Conservation (phyloP, 305 asterid species). For the Withania somnifera region DNA sequence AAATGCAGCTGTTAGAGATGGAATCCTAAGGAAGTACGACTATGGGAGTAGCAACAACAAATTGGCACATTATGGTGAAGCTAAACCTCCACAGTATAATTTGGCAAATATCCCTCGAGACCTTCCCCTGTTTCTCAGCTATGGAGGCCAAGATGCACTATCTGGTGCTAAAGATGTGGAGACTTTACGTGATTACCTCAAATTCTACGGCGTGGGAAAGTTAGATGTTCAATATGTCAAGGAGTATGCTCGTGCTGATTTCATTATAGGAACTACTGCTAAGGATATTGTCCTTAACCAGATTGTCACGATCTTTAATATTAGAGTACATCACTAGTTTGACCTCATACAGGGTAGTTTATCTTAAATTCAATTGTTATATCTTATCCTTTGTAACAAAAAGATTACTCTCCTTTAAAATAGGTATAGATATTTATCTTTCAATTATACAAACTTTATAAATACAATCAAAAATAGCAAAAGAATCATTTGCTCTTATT, state of each 20-base stretch:
- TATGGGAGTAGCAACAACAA: constrained; percentile 37
- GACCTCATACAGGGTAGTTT: too few species aligned
- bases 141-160: constrained; percentile 70
- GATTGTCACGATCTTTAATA: constrained; percentile 45
- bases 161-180: constrained; percentile 50
- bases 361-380: too few species aligned
- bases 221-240: constrained; percentile 54
- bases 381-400: too few species aligned
- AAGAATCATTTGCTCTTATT: too few species aligned
- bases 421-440: too few species aligned
- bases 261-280: constrained; percentile 54
- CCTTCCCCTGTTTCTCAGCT: constrained; percentile 59
- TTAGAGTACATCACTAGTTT: too few species aligned
- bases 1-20: constrained; percentile 48
- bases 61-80: constrained; percentile 42
- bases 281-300: constrained; percentile 52
- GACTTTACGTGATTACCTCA: constrained; percentile 39
- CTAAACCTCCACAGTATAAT: constrained; percentile 53
- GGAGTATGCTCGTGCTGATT: constrained; percentile 67
- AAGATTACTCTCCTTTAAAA: too few species aligned
- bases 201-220: constrained; percentile 41
- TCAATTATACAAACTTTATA: too few species aligned
- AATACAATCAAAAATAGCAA: too few species aligned
- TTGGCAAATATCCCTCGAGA: constrained; percentile 42
- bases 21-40: constrained; percentile 50